phyloP scores from a whole-genome alignment of 2,329 filamentous ascomycete species.

The Colletotrichum aenigma region DNA sequence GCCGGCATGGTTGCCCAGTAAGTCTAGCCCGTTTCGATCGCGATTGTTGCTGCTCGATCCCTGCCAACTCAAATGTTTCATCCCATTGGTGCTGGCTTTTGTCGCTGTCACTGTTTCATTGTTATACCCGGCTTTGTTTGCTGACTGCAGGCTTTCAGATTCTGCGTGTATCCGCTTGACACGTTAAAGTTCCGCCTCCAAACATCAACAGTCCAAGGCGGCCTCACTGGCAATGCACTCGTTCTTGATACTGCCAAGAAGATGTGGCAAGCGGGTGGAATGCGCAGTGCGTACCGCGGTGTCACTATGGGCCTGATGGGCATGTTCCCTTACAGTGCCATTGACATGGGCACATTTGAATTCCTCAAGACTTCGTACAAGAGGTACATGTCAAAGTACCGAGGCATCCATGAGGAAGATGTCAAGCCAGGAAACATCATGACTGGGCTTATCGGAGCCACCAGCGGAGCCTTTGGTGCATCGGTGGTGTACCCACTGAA shows the following conservation, averaged over 20 bases:
- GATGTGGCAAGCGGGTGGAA: constrained; percentile 80
- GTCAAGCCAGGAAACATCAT: constrained; percentile 80
- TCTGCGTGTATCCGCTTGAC: constrained; percentile 93
- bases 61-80: background rate
- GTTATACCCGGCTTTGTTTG: background rate
- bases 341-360: constrained; percentile 96
- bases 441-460: constrained; percentile 87
- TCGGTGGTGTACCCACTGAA: constrained; percentile 96
- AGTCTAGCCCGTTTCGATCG: constrained; percentile 30
- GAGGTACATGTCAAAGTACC: constrained; percentile 69
- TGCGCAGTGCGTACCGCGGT: constrained; percentile 84
- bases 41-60: background rate
- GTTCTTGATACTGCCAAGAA: constrained; percentile 83
- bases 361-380: constrained; percentile 81
- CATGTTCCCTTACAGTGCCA: constrained; percentile 97
- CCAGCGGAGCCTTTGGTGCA: constrained; percentile 89
- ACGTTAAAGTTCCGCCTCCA: constrained; percentile 86
- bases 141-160: constrained; percentile 50
- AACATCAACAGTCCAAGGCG: constrained; percentile 89
- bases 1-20: constrained; percentile 94
- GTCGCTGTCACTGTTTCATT: background rate
- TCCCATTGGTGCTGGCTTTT: background rate
- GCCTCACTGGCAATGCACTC: constrained; percentile 80
- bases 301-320: constrained; percentile 92
- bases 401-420: constrained; percentile 82